Evolutionary conservation across 176 grass and related monocot genomes (phyloP).

Genomic region (Dendrocalamus sinicus): DNA sequence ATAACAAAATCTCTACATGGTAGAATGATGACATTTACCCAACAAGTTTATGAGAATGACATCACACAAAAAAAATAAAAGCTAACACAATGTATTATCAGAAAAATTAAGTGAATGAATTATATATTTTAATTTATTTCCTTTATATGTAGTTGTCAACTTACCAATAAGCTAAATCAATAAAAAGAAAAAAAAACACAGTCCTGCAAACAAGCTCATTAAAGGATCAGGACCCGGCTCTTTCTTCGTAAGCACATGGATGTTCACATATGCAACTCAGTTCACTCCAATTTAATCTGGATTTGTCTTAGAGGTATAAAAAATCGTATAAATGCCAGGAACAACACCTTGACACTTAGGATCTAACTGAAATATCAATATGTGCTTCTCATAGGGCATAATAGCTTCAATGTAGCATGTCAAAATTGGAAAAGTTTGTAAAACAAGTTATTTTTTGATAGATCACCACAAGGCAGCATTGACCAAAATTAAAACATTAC

Average conservation of each 20-base stretch:
- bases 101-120: neutral
- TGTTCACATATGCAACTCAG: constrained; percentile 4
- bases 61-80: constrained; percentile 3
- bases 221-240: neutral
- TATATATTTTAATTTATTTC: neutral
- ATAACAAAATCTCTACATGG: constrained; percentile 37
- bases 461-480: no score
- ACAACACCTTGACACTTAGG: neutral
- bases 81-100: neutral
- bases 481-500: no score
- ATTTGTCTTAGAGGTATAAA: constrained; percentile 5
- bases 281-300: constrained; percentile 4
- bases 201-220: neutral
- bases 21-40: neutral
- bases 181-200: neutral
- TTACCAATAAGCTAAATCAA: constrained; percentile 31
- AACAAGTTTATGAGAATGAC: constrained; percentile 5
- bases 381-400: neutral
- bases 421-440: neutral
- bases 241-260: constrained; percentile 2
- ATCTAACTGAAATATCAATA: neutral
- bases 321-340: neutral
- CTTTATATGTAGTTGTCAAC: neutral
- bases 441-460: neutral
- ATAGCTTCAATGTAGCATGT: neutral